Conservation (phyloP, 2,329 filamentous ascomycete species). For the Escovopsis weberi region DNA sequence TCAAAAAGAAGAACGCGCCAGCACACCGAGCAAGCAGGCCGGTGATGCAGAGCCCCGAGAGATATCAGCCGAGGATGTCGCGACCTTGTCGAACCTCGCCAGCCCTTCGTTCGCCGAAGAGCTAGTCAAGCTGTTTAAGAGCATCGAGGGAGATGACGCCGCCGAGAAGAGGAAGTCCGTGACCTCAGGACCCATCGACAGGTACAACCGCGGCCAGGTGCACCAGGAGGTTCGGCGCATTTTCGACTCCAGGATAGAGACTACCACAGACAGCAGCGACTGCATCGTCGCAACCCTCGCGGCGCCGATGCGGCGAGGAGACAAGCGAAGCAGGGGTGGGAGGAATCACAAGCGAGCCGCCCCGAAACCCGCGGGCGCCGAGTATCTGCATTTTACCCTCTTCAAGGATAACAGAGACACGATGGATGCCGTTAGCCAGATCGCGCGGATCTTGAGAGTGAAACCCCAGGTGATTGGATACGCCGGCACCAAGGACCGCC, state of each 20-base stretch:
- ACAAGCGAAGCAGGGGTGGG: conserved; percentile 15
- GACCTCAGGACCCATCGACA: conserved; percentile 25
- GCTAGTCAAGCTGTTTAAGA: conserved; percentile 27
- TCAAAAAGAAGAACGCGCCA: conserved; percentile 9
- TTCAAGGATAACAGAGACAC: conserved; percentile 98
- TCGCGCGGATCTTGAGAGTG: conserved; percentile 59
- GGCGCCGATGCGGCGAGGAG: conserved; percentile 25
- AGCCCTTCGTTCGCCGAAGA: conserved; percentile 25
- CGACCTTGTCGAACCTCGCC: conserved; percentile 24
- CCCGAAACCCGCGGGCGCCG: conserved; percentile 35
- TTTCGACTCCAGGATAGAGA: conserved; percentile 67
- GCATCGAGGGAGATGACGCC: conserved; percentile 16
- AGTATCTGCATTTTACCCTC: conserved; percentile 78
- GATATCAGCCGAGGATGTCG: conserved; percentile 18
- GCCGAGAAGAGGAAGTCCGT: conserved; percentile 18
- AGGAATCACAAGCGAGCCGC: conserved; percentile 12
- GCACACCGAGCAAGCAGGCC: conserved; percentile 9
- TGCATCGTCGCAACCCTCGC: conserved; percentile 55
- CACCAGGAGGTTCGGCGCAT: conserved; percentile 59
- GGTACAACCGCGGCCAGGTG: conserved; percentile 29
- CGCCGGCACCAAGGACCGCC: conserved; percentile 81
- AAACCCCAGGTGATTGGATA: conserved; percentile 60
- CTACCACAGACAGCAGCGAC: conserved; percentile 42
- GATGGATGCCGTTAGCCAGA: conserved; percentile 72
- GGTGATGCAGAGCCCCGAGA: conserved; percentile 10